phyloP scores from a whole-genome alignment of 345 rosid genomes.

The Heritiera littoralis region DNA sequence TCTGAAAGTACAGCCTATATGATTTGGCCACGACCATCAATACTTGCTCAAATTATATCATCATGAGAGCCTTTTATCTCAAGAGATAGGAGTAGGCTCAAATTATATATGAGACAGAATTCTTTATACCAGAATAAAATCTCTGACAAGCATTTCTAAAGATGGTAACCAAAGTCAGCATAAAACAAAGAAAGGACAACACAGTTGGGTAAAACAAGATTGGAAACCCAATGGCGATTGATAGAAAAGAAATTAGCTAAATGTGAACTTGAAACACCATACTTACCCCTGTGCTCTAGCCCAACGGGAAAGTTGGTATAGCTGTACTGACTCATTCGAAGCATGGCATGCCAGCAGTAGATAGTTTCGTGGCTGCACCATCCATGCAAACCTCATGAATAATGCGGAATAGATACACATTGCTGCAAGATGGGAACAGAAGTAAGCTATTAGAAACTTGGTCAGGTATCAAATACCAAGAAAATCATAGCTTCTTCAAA shows the following conservation, averaged over 20 bases:
- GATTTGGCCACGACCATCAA: not conserved
- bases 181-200: not conserved
- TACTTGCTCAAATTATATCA: not conserved
- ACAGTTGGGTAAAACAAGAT: not conserved
- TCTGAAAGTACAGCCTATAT: not conserved
- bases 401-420: slow-evolving; percentile 77
- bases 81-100: no score
- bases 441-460: slow-evolving; percentile 11
- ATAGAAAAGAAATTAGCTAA: not conserved
- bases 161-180: not conserved
- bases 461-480: not conserved
- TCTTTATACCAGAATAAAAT: not conserved
- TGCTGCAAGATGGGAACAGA: slow-evolving; percentile 39
- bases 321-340: slow-evolving; percentile 94
- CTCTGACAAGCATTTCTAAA: not conserved
- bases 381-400: slow-evolving; percentile 94
- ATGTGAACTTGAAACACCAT: not conserved
- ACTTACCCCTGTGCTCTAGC: slow-evolving; percentile 71
- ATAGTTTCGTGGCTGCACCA: slow-evolving; percentile 86
- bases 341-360: slow-evolving; percentile 89
- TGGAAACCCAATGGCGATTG: slow-evolving; percentile 3
- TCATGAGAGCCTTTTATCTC: no score
- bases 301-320: slow-evolving; percentile 90
- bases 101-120: not conserved
- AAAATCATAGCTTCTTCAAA: not conserved